These are phyloP conservation scores for Acer saccharum DNA, from an alignment of 345 rosid species.

Conservation along the genomic window DNA sequence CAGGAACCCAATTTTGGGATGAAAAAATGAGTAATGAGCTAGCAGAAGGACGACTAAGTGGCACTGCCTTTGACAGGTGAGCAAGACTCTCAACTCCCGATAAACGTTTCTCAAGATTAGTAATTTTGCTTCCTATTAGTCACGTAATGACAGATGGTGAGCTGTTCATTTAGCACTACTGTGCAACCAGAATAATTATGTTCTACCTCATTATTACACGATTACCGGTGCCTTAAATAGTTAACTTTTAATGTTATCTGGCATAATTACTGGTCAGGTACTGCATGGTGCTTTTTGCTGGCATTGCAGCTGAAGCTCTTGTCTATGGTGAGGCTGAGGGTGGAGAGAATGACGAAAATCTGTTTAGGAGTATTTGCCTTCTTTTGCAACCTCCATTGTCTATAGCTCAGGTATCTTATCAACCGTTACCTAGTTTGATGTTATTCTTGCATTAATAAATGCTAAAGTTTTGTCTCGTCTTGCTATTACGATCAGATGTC, in stretches of 20 bases:
- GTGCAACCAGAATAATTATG: not conserved
- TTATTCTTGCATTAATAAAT: not conserved
- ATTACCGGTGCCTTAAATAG: not conserved
- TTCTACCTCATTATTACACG: not conserved
- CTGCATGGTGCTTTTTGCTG: slow-evolving; percentile 94
- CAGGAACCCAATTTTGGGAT: slow-evolving; percentile 99
- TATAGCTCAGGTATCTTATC: slow-evolving; percentile 57
- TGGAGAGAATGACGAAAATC: slow-evolving; percentile 95
- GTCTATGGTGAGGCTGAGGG: slow-evolving; percentile 95
- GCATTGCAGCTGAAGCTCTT: slow-evolving; percentile 96
- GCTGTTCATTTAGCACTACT: not conserved
- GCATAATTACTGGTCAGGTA: slow-evolving; percentile 52
- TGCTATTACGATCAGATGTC: slow-evolving; percentile 62
- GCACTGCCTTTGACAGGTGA: slow-evolving; percentile 83
- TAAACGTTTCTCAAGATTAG: not conserved
- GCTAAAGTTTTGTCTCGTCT: not conserved
- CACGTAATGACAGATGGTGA: not conserved
- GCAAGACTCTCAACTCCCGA: slow-evolving; percentile 3
- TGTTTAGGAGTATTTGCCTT: slow-evolving; percentile 82
- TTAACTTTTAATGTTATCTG: slow-evolving; percentile 6
- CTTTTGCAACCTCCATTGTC: slow-evolving; percentile 85
- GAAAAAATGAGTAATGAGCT: slow-evolving; percentile 82
- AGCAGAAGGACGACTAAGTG: slow-evolving; percentile 76
- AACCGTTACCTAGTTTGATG: slow-evolving; percentile 3
- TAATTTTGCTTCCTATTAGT: not conserved